Percentiles rank a stretch among this genome's conserved stretches.
Evolutionary conservation across 192 early-diverging fungal species (phyloP).

Genomic region (Paraglomus brasilianum): DNA sequence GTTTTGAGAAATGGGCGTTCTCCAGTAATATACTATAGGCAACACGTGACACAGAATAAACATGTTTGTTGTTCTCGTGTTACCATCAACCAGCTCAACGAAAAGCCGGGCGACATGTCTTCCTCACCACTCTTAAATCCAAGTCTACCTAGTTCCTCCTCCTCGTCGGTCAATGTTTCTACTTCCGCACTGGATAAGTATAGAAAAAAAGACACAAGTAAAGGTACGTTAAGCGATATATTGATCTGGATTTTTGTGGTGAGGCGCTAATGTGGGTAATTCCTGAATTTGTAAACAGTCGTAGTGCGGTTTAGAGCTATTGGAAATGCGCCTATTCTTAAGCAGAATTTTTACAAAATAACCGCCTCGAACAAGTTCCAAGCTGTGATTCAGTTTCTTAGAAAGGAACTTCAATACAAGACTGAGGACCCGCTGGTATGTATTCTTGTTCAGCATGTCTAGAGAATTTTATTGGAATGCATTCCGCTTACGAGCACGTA

Average conservation of each 20-base stretch:
- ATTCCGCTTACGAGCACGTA: neutral
- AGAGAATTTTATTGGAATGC: neutral
- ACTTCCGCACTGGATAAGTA: constrained; percentile 22
- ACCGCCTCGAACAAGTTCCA: constrained; percentile 80
- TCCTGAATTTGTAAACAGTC: constrained; percentile 48
- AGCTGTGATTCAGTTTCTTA: constrained; percentile 80
- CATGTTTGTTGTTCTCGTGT: too few relatives aligned
- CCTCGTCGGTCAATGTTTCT: neutral
- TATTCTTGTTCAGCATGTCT: neutral
- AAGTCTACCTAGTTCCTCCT: neutral
- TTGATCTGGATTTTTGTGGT: neutral
- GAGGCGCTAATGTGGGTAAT: neutral
- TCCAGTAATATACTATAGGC: too few relatives aligned
- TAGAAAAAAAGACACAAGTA: constrained; percentile 17
- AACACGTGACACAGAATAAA: too few relatives aligned
- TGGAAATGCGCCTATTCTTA: constrained; percentile 89
- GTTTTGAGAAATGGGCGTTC: too few relatives aligned
- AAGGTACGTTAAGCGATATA: constrained; percentile 17
- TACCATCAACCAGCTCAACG: too few relatives aligned
- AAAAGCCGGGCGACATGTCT: neutral
- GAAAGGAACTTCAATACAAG: constrained; percentile 78
- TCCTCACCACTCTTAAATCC: constrained; percentile 14
- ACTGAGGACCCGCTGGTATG: constrained; percentile 70
- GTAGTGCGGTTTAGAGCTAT: constrained; percentile 82
- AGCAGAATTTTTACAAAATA: constrained; percentile 84